A percentile compares a stretch with the other conserved stretches of the same genome.
phyloP scores from a whole-genome alignment of 1,284 basidiomycete genomes.

The Cutaneotrichosporon sp. region DNA sequence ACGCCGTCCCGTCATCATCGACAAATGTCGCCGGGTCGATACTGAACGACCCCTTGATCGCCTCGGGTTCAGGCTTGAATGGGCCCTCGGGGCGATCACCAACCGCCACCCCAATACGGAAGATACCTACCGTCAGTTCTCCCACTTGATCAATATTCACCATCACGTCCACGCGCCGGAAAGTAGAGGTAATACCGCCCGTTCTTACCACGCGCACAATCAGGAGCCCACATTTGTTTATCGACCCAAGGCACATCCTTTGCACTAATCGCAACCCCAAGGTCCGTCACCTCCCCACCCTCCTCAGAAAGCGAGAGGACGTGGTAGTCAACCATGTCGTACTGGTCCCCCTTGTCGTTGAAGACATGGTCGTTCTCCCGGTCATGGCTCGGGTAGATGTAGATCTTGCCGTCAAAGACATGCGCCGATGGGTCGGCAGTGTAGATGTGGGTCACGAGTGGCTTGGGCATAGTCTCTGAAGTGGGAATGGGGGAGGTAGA shows the following conservation, averaged over 20 bases:
- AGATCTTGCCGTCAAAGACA: constrained; percentile 38
- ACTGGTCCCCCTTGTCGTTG: constrained; percentile 45
- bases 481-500: background rate
- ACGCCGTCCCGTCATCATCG: constrained; percentile 38
- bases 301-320: constrained; percentile 36
- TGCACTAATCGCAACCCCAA: constrained; percentile 36
- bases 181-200: constrained; percentile 45
- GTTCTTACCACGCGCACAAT: constrained; percentile 32
- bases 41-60: constrained; percentile 37
- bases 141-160: constrained; percentile 11
- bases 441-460: constrained; percentile 42
- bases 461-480: constrained; percentile 23
- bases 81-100: constrained; percentile 37
- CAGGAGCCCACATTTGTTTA: constrained; percentile 47
- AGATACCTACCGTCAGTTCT: constrained; percentile 32
- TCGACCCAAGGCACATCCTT: constrained; percentile 40
- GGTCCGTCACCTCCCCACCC: constrained; percentile 38
- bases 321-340: constrained; percentile 47
- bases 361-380: constrained; percentile 39
- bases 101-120: constrained; percentile 42
- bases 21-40: constrained; percentile 45
- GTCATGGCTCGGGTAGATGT: constrained; percentile 45
- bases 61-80: constrained; percentile 36
- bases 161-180: constrained; percentile 41
- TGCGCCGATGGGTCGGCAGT: constrained; percentile 48